Percentiles rank a stretch among this genome's conserved stretches.
Evolutionary conservation across 2,329 filamentous ascomycete species (phyloP).

Genomic region (Cadophora sp.): DNA sequence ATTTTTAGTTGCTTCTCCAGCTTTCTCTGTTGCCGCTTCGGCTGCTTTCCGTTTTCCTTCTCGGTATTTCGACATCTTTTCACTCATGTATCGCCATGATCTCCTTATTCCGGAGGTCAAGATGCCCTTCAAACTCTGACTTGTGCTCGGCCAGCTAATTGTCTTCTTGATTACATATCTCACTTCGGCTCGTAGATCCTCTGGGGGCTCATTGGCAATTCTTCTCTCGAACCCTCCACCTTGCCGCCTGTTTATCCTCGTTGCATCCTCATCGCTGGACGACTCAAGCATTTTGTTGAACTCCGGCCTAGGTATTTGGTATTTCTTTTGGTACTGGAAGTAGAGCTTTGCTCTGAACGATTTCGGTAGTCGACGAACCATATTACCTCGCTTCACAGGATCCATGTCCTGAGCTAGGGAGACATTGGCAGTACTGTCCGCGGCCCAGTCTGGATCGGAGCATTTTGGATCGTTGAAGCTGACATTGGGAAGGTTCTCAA

Average conservation of each 20-base stretch:
- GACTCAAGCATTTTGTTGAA: constrained; percentile 85
- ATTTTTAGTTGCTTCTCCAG: constrained; percentile 26
- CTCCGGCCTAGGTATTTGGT: constrained; percentile 80
- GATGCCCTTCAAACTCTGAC: constrained; percentile 84
- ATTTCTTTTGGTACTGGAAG: constrained; percentile 93
- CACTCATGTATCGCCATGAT: constrained; percentile 77
- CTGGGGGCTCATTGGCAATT: constrained; percentile 73
- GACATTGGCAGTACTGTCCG: constrained; percentile 68
- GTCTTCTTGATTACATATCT: constrained; percentile 83
- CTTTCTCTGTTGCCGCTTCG: constrained; percentile 22
- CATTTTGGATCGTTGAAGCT: constrained; percentile 72
- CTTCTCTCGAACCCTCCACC: constrained; percentile 86
- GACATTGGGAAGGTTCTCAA: constrained; percentile 90
- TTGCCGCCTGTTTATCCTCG: constrained; percentile 73
- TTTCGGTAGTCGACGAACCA: constrained; percentile 90
- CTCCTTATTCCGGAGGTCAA: constrained; percentile 77
- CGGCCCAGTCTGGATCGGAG: constrained; percentile 65
- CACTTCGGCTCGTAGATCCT: constrained; percentile 73
- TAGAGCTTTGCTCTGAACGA: constrained; percentile 89
- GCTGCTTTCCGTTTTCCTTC: constrained; percentile 42
- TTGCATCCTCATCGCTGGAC: constrained; percentile 72
- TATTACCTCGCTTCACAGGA: constrained; percentile 87
- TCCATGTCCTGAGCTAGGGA: constrained; percentile 90
- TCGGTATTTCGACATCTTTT: constrained; percentile 76
- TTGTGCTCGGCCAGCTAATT: constrained; percentile 89